phyloP scores from a whole-genome alignment of 306 rosid genomes.

The Pyrus betulifolia region DNA sequence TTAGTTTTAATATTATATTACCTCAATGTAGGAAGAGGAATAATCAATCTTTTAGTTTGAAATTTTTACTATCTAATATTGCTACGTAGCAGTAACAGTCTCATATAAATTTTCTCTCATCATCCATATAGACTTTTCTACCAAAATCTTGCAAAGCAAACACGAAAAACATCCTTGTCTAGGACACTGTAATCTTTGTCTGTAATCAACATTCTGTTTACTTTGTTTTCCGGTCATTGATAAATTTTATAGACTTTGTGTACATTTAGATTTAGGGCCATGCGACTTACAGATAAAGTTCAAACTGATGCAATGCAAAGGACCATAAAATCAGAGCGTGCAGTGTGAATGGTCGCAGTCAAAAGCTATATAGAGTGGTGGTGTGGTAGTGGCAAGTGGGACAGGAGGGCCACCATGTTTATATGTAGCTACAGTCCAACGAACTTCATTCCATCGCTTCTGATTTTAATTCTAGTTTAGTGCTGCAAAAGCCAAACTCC shows the following conservation, averaged over 20 bases:
- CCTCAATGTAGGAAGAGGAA: too few relatives aligned
- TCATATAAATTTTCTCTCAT: too few relatives aligned
- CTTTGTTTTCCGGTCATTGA: background rate
- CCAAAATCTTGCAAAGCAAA: too few relatives aligned
- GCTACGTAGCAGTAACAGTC: too few relatives aligned
- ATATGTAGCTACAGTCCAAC: background rate
- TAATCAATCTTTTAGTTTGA: too few relatives aligned
- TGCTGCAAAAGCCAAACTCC: background rate
- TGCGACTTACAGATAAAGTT: background rate
- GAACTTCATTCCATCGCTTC: background rate
- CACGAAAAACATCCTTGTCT: too few relatives aligned
- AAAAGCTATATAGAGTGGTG: background rate
- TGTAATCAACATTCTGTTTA: background rate
- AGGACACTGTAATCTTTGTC: background rate
- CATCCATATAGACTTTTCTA: too few relatives aligned
- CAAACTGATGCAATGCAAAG: background rate
- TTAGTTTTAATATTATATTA: background rate
- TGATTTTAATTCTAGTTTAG: background rate
- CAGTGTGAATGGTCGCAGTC: background rate
- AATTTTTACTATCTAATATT: too few relatives aligned
- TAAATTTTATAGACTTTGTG: background rate
- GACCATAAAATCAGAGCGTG: background rate
- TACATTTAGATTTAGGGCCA: background rate
- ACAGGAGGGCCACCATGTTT: background rate
- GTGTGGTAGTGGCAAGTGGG: background rate